A percentile compares a stretch with the other conserved stretches of the same genome.
These are phyloP conservation scores for Sicyos baderoa DNA, from an alignment of 306 rosid genomes.

Conservation along the genomic window DNA sequence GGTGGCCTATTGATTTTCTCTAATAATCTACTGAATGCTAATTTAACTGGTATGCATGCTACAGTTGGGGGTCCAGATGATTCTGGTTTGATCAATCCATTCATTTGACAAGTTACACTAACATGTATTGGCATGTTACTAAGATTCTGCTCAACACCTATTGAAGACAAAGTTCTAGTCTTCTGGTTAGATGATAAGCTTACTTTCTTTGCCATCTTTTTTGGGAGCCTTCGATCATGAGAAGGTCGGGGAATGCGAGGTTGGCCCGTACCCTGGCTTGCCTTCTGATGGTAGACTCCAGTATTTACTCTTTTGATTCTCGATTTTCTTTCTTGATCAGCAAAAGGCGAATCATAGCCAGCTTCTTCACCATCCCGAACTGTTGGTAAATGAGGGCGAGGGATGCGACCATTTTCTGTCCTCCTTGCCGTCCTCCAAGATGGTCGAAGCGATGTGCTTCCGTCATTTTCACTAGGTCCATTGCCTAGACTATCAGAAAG, in stretches of 20 bases:
- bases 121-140: constrained; percentile 45
- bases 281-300: constrained; percentile 48
- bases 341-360: constrained; percentile 32
- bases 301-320: constrained; percentile 39
- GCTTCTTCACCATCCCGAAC: constrained; percentile 47
- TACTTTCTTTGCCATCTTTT: constrained; percentile 54
- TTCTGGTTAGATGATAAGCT: constrained; percentile 76
- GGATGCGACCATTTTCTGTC: constrained; percentile 80
- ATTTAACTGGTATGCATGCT: constrained; percentile 94
- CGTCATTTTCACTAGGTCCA: constrained; percentile 50
- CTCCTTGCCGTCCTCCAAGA: constrained; percentile 99
- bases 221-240: constrained; percentile 44
- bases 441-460: constrained; percentile 59
- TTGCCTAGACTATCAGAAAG: constrained; percentile 51
- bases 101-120: constrained; percentile 41
- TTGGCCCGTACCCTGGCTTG: constrained; percentile 37
- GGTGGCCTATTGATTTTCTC: constrained; percentile 99
- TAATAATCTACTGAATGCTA: constrained; percentile 91
- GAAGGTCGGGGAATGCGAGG: constrained; percentile 31
- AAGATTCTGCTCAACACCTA: constrained; percentile 49
- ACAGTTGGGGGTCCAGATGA: constrained; percentile 65
- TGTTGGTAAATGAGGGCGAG: constrained; percentile 61
- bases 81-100: constrained; percentile 63
- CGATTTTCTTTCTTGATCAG: constrained; percentile 48
- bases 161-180: constrained; percentile 86